Base-by-base conservation (phyloP, 2,329 filamentous ascomycete genomes). In the Clonostachys rhizophaga region DNA sequence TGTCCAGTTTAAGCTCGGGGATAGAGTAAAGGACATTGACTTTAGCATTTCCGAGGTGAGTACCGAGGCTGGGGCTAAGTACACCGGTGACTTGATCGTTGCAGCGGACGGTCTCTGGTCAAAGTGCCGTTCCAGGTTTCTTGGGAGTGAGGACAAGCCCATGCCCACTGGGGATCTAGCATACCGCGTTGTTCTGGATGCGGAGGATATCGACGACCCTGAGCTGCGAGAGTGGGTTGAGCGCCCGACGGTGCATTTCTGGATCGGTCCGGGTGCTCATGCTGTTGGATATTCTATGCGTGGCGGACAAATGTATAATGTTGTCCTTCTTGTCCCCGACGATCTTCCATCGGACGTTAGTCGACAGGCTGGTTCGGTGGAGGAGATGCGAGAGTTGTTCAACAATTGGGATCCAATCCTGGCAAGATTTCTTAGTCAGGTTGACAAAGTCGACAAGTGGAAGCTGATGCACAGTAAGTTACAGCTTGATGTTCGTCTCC, bases 71-170 rank as follows among this genome's bases (percentile, higher is more conserved):
- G 47, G 45, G 0, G 54, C 46, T 1, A 49, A 52, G 24, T 24
- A 55, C 0, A 58, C 60, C 0, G 76, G 70, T 3, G 80, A 86
- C 53, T 61, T 86, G 7, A 65, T 88, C 6, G 69, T 87, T 2
- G 83, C 74, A 1, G 81, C 82, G 0, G 84, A 87, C 51, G 84
- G 84, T 0, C 62, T 87, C 0, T 84, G 81, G 79, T 84, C 80
- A 3, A 66, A 67, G 12, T 81, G 75, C 41, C 71, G 82, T 0
- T 69, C 74, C 44, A 63, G 64, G 4, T 73, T 78, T 14, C 59
- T 79, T 0, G 70, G 70, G 0, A 63, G 57, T 0, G 63, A 67
- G 5, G 74, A 78, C 35, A 62, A 67, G 6, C 79, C 83, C 0
- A 58, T 74, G 8, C 74, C 79, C 0, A 86, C 82, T 0, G 83